Conservation (phyloP, 306 rosid genomes). For the Adenanthera pavonina region DNA sequence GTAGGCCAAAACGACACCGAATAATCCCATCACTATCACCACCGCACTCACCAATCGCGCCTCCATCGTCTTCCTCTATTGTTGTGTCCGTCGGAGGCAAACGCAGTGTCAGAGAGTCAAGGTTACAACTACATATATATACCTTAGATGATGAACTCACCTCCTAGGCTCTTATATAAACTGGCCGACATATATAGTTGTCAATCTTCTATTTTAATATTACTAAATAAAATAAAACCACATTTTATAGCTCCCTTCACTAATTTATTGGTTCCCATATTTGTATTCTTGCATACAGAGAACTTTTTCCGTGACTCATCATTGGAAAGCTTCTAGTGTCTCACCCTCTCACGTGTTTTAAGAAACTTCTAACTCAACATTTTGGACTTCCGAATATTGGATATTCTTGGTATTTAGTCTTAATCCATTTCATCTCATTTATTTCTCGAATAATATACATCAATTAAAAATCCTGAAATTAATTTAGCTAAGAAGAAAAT, state of each 20-base stretch:
- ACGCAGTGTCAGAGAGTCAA: background rate
- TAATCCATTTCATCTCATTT: background rate
- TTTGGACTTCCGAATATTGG: background rate
- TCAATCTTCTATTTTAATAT: background rate
- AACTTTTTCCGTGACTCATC: background rate
- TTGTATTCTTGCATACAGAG: background rate
- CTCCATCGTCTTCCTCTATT: background rate
- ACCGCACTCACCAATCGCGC: background rate
- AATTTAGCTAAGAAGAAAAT: background rate
- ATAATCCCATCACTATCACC: constrained; percentile 6
- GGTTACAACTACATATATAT: background rate
- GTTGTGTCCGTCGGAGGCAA: background rate
- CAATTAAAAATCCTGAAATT: background rate
- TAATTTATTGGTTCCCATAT: background rate
- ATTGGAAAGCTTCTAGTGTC: background rate
- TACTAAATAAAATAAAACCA: background rate
- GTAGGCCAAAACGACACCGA: constrained; percentile 31
- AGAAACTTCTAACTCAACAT: background rate
- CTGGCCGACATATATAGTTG: background rate
- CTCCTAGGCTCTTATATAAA: background rate
- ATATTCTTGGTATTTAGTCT: background rate
- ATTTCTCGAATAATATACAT: background rate
- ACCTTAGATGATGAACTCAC: background rate
- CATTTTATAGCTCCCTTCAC: too few relatives aligned
- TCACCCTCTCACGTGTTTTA: background rate